A percentile compares a stretch with the other conserved stretches of the same genome.
Evolutionary conservation across 345 rosid species (phyloP).

Genomic region (Brassica carinata): DNA sequence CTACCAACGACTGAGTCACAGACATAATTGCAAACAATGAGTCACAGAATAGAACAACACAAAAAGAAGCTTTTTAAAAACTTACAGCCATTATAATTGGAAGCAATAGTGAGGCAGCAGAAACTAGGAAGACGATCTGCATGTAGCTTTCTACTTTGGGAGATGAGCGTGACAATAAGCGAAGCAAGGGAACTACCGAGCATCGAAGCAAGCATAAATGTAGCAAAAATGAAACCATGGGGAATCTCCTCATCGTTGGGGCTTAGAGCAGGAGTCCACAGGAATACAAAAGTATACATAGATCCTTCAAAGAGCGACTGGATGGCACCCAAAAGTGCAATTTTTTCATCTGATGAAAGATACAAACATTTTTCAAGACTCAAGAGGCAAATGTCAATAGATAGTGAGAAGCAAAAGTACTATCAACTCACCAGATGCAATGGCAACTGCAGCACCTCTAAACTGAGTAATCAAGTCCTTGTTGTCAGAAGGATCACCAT

Average conservation of each 20-base stretch:
- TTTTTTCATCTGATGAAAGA: constrained; percentile 77
- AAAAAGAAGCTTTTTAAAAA: not conserved
- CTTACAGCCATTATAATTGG: constrained; percentile 82
- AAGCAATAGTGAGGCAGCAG: constrained; percentile 78
- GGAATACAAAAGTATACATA: constrained; percentile 98
- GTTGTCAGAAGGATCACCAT: constrained; percentile 88
- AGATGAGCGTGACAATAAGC: constrained; percentile 75
- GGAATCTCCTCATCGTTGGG: constrained; percentile 94
- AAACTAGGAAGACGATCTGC: constrained; percentile 83
- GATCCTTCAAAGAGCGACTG: constrained; percentile 99
- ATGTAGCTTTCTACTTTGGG: constrained; percentile 91
- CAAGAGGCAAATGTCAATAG: not conserved
- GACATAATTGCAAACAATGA: constrained; percentile 17
- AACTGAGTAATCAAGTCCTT: constrained; percentile 92
- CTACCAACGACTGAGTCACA: constrained; percentile 54
- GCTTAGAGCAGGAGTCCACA: constrained; percentile 97
- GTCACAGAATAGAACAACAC: constrained; percentile 14
- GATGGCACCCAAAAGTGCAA: constrained; percentile 93
- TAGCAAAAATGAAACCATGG: constrained; percentile 97
- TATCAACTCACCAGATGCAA: constrained; percentile 75
- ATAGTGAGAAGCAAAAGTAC: not conserved
- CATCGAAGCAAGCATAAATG: constrained; percentile 99
- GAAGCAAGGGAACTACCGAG: constrained; percentile 96
- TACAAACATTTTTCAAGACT: not conserved
- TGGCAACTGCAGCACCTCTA: constrained; percentile 91